These are phyloP conservation scores for Citrus trifoliata DNA, from an alignment of 345 rosid species.

Conservation along the genomic window DNA sequence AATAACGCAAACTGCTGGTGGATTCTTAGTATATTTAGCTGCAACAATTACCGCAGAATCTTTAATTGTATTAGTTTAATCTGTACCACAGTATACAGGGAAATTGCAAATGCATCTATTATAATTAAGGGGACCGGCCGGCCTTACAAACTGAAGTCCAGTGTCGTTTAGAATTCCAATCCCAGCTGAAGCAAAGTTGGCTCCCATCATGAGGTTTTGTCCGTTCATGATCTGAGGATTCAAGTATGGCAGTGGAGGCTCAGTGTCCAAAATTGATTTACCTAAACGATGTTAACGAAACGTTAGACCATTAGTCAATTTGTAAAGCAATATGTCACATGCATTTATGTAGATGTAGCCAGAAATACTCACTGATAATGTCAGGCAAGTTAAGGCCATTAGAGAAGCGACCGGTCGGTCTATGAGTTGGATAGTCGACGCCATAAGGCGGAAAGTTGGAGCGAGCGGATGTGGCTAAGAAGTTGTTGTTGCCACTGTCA, in stretches of 20 bases:
- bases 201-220: constrained; percentile 57
- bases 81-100: not conserved
- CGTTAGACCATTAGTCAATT: no score
- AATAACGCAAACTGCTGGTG: constrained; percentile 53
- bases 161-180: constrained; percentile 90
- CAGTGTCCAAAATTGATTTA: constrained; percentile 51
- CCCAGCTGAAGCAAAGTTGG: constrained; percentile 92
- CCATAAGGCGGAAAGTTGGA: constrained; percentile 77
- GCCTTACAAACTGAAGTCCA: constrained; percentile 79
- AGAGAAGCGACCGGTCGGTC: constrained; percentile 75
- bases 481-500: constrained; percentile 73
- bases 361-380: constrained; percentile 43
- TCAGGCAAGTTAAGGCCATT: constrained; percentile 83
- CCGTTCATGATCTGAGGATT: constrained; percentile 52
- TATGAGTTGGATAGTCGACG: constrained; percentile 64
- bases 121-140: no score
- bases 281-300: constrained; percentile 29
- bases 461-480: constrained; percentile 63
- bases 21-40: constrained; percentile 74
- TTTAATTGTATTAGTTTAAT: no score
- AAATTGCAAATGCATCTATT: not conserved
- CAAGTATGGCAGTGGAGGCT: constrained; percentile 68
- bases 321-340: no score
- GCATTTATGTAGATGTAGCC: no score
- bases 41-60: not conserved